phyloP scores from a whole-genome alignment of 345 rosid species.

The Kandelia obovata region DNA sequence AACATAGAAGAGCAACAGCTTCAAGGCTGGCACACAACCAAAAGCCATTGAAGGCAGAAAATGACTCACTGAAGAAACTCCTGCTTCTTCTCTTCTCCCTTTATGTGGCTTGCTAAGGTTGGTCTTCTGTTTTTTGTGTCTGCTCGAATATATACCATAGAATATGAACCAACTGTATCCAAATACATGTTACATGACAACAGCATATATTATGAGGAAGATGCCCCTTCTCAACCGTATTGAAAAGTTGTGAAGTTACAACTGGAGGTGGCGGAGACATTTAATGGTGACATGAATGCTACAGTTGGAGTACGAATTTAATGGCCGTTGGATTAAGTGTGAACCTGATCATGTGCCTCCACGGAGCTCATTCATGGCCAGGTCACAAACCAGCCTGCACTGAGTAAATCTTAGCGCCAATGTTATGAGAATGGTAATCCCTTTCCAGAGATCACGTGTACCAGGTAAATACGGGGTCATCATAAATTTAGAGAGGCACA shows the following conservation, averaged over 20 bases:
- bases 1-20: conserved; percentile 6
- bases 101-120: conserved; percentile 25
- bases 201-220: background rate
- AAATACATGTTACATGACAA: background rate
- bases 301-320: conserved; percentile 1
- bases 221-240: conserved; percentile 5
- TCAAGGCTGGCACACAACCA: background rate
- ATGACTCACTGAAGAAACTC: background rate
- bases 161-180: background rate
- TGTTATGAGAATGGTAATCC: no score
- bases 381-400: no score
- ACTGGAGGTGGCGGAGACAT: conserved; percentile 1
- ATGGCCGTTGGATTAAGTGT: background rate
- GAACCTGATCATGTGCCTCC: background rate
- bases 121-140: conserved; percentile 20
- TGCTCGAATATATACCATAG: no score
- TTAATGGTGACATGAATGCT: conserved; percentile 13
- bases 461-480: no score
- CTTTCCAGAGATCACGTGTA: no score
- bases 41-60: conserved; percentile 20
- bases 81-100: background rate
- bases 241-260: conserved; percentile 1
- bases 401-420: no score
- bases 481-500: no score
- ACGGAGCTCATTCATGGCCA: background rate